These are phyloP conservation scores for Dothidotthia symphoricarpi DNA, from an alignment of 2,329 filamentous ascomycete genomes.

Conservation along the genomic window DNA sequence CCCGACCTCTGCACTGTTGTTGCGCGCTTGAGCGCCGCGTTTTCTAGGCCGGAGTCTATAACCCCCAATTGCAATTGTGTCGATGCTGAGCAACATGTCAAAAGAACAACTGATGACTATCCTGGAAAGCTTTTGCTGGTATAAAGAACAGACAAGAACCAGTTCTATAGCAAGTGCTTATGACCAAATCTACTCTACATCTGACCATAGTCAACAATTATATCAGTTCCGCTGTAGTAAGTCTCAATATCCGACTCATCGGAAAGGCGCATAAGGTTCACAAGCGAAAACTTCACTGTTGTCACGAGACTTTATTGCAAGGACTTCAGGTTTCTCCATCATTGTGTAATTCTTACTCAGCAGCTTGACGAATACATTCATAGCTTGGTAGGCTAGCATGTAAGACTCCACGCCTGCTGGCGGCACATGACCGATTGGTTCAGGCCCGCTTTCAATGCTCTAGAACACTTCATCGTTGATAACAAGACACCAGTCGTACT, in stretches of 20 bases:
- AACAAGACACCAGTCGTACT: constrained; percentile 3
- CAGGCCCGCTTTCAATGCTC: constrained; percentile 5
- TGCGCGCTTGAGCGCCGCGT: too few relatives aligned
- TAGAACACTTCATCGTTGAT: constrained; percentile 6
- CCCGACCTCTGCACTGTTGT: too few relatives aligned
- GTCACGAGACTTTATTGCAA: not conserved
- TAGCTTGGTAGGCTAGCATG: not conserved
- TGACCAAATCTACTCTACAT: too few relatives aligned
- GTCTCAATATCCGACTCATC: not conserved
- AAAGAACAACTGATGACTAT: too few relatives aligned
- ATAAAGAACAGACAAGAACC: too few relatives aligned
- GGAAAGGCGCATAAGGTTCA: constrained; percentile 1
- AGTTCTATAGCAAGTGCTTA: too few relatives aligned
- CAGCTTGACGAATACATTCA: constrained; percentile 4
- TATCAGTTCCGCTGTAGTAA: too few relatives aligned
- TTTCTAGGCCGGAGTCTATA: too few relatives aligned
- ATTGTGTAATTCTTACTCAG: not conserved
- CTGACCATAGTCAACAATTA: too few relatives aligned
- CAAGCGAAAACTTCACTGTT: constrained; percentile 5
- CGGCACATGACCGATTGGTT: constrained; percentile 4
- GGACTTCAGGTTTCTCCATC: constrained; percentile 1
- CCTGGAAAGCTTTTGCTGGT: too few relatives aligned
- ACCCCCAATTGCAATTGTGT: too few relatives aligned
- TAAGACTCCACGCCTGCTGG: constrained; percentile 1
- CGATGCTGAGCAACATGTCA: too few relatives aligned